Evolutionary conservation across 1,139 yeast genomes (phyloP), one percentile per base, ranked within the genome.

Genomic region (Yamadazyma siamensis): DNA sequence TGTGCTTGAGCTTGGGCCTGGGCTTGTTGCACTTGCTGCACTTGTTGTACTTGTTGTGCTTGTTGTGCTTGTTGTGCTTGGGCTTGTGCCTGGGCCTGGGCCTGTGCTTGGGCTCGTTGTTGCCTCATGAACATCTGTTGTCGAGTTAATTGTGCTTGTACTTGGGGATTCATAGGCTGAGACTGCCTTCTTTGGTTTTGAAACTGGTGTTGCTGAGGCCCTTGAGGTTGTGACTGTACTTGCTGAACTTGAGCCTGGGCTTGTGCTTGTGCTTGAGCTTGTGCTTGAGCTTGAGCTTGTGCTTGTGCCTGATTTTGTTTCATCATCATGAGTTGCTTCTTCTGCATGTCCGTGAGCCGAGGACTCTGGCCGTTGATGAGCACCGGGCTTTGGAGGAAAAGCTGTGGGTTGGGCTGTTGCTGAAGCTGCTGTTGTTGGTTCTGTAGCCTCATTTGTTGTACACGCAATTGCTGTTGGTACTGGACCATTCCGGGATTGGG

Each of bases 361-460:
- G 40, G 37, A 26, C 35, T 34, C 10, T 40, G 51, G 22, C 38
- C 38, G 30, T 41, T 44, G 5, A 36, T 35, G 20, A 49, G 42
- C 2, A 41, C 44, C 2, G 45, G 47, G 24, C 44, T 37, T 29
- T 43, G 52, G 25, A 42, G 44, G 20, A 38, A 48, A 21, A 40
- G 40, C 15, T 43, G 47, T 11, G 43, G 45, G 21, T 38, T 35
- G 5, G 33, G 11, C 22, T 44, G 48, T 15, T 28, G 31, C 23
- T 34, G 46, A 18, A 41, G 46, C 32, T 40, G 49, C 19, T 37
- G 50, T 25, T 49, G 52, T 30, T 54, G 60, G 29, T 47, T 54
- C 39, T 49, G 49, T 26, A 54, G 54, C 29, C 52, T 40, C 38
- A 53, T 41, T 35, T 55, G 60, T 31, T 56, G 59, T 38, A 53